Base-by-base conservation (phyloP, 768 basidiomycete genomes). In the Tephrocybe rancida region DNA sequence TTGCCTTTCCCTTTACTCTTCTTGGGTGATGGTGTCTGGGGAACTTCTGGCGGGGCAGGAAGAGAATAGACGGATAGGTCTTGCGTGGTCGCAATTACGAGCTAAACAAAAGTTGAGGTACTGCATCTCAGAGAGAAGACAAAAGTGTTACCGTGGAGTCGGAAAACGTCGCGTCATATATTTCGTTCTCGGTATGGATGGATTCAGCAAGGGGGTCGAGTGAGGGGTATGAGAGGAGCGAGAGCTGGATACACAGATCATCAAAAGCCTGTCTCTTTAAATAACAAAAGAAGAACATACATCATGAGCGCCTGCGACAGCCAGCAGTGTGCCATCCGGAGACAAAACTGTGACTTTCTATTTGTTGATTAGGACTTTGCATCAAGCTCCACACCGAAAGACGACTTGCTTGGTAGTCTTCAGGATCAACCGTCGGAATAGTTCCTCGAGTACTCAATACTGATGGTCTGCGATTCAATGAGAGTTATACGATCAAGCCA, bases 311-410 rank as follows among this genome's bases (percentile, higher is more conserved):
- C 93, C 92, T 21, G 86, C 92, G 30, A 86, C 82, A 3, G 84
- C 88, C 5, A 96, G 66, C 35, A 88, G 67, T 22, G 71, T 75
- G 21, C 81, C 79, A 60, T 87, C 78, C 5, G 86, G 85, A 35
- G 94, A 94, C 50, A 98, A 73, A 1, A 84, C 80, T 1, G 94
- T 95, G 21, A 95, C 87, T 85, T 92, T 95, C 95, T 97, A 66
- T 48, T n/a, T 34, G 27, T 44, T 22, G 38, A 45, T 60, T 49
- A 55, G 51, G 47, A 64, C 55, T 55, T 45, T 21, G 22, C 5
- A 16, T 39, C 42, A 24, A 4, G 9, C 10, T 14, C 5, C 18
- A 30, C 38, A 14, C 24, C 10, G 55, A n/a, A 10, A 10, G n/a
- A 11, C n/a, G n/a, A 67, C 74, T 45, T 61, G 92, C 95, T 76